phyloP scores from a whole-genome alignment of 495 filamentous ascomycete genomes.

The Hypomontagnella submonticulosa region DNA sequence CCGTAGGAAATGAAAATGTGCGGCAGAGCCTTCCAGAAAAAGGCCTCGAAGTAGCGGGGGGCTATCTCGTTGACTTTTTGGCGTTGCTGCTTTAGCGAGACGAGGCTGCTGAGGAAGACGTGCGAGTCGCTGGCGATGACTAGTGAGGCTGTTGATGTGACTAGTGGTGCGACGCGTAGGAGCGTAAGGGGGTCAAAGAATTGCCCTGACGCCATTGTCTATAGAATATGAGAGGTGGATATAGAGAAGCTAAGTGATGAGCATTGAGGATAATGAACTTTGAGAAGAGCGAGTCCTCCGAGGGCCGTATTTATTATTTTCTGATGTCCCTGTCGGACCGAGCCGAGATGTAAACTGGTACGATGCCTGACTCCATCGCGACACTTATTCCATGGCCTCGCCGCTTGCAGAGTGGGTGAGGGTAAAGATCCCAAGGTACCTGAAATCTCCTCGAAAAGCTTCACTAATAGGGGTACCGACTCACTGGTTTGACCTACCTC shows the following conservation, averaged over 20 bases:
- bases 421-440: constrained; percentile 13
- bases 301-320: constrained; percentile 15
- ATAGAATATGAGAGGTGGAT: neutral
- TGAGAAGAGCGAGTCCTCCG: neutral
- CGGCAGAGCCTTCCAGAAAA: constrained; percentile 43
- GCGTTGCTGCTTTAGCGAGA: constrained; percentile 28
- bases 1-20: constrained; percentile 38
- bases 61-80: constrained; percentile 36
- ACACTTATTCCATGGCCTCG: constrained; percentile 2
- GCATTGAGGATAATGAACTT: too few species aligned
- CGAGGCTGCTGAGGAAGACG: constrained; percentile 45
- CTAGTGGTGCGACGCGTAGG: constrained; percentile 51
- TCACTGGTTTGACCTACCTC: constrained; percentile 1
- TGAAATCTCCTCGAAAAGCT: neutral
- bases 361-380: constrained; percentile 22
- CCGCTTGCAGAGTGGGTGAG: constrained; percentile 1
- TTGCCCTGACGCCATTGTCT: constrained; percentile 51
- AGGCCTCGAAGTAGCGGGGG: constrained; percentile 46
- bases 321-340: neutral
- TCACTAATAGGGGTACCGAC: constrained; percentile 20
- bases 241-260: neutral
- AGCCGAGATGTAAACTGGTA: neutral
- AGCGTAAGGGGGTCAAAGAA: constrained; percentile 54
- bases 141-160: constrained; percentile 55
- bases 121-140: constrained; percentile 50